Percentiles rank a stretch among this genome's conserved stretches.
Conservation (phyloP, 306 rosid genomes). For the Potentilla sterilis region DNA sequence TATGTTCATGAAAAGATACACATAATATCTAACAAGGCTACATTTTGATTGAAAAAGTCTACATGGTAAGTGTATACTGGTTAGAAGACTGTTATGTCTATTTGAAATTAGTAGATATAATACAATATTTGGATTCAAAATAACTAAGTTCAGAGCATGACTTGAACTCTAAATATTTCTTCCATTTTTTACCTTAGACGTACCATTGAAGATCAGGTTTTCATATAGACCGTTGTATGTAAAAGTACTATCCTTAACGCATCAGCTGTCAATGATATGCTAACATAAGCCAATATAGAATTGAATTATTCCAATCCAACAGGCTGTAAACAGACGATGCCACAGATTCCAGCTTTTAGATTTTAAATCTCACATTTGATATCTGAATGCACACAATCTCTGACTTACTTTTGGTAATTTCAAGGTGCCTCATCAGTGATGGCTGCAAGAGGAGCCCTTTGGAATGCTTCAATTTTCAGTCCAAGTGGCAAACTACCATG, state of each 20-base stretch:
- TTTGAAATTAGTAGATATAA: background rate
- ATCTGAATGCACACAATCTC: background rate
- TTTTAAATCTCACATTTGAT: background rate
- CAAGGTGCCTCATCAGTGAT: conserved; percentile 78
- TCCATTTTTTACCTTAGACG: background rate
- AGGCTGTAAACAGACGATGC: background rate
- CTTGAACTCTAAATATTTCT: background rate
- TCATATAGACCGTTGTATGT: background rate
- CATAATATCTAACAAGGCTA: background rate
- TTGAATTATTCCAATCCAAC: background rate
- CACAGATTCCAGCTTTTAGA: background rate
- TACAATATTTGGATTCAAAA: background rate
- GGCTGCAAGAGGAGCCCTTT: conserved; percentile 96
- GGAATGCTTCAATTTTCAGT: conserved; percentile 89
- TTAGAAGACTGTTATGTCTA: background rate
- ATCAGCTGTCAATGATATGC: background rate
- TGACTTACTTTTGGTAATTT: background rate
- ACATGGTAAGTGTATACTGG: background rate
- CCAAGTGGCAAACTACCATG: conserved; percentile 52
- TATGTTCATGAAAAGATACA: background rate
- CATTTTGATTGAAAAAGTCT: background rate
- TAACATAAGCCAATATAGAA: background rate
- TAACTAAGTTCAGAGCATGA: background rate
- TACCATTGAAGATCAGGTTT: background rate
- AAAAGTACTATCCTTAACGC: background rate